Base-by-base conservation (phyloP, 2,329 filamentous ascomycete genomes). In the Fusarium camptoceras region DNA sequence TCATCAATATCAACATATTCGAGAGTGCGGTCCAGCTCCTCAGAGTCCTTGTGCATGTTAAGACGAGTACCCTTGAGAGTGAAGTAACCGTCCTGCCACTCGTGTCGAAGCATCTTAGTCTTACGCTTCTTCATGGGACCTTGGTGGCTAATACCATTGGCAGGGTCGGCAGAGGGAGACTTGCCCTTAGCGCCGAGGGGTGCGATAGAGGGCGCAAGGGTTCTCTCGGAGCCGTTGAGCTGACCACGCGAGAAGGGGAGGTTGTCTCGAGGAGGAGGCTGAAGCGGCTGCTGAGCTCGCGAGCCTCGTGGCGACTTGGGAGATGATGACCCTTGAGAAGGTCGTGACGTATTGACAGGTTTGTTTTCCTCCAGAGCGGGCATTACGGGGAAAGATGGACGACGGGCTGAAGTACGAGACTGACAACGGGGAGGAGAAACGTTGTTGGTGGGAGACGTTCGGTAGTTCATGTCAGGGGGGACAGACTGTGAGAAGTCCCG, bases 111-210 rank as follows among this genome's bases (percentile, higher is more conserved):
- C 84, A 97, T 90, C 76, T 90, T 90, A 34, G 92, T 97, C 83
- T 94, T 94, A 77, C 95, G 93, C 85, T 97, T 97, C 85, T 94
- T 94, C 89, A 99, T 97, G 80, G 91, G 94, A 3, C 96, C 96
- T 51, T 92, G 88, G 80, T 94, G 93, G 34, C 88, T 88, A 68
- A 91, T 81, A 59, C 89, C 88, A 55, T 85, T 82, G 53, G 78
- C 76, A 62, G 80, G 79, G 72, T 76, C 72, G 59, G 77, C 69
- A 55, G 75, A 70, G 16, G 79, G 73, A 22, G 69, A 72, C 55
- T 77, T 76, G 22, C 50, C 64, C 48, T 78, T 60, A 72, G 76
- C 56, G 25, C 60, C 70, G 22, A 75, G 28, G 70, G 77, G 72
- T 6, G 73, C 61, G 37, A 75, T 69, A 34, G 80, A 82, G 31